These are phyloP conservation scores for Eucalyptus regnans DNA, from an alignment of 345 rosid species.

Conservation along the genomic window DNA sequence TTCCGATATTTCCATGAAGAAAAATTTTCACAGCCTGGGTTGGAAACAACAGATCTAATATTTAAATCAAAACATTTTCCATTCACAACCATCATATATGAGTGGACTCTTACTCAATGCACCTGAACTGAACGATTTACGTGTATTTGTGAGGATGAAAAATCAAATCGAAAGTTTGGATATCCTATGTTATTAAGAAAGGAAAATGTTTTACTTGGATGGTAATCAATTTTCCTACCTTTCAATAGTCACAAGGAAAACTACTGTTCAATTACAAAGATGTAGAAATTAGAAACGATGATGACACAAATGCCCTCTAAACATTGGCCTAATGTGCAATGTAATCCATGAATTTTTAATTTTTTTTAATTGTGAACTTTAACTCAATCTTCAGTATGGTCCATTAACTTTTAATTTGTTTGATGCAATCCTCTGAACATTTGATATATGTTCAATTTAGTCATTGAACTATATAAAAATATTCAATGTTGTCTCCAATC, in stretches of 20 bases:
- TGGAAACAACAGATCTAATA: neutral
- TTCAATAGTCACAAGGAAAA: neutral
- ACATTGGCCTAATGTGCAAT: too few relatives aligned
- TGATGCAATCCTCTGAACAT: neutral
- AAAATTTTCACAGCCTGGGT: neutral
- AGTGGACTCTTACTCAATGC: neutral
- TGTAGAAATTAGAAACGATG: neutral
- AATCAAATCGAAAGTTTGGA: neutral
- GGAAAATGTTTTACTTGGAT: neutral
- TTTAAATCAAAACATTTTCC: neutral
- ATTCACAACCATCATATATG: neutral
- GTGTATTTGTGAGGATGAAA: neutral
- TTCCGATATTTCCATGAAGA: neutral
- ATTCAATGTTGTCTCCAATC: neutral
- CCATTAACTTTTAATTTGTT: too few relatives aligned
- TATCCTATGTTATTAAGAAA: neutral
- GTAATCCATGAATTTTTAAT: too few relatives aligned
- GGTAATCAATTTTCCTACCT: neutral
- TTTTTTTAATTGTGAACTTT: too few relatives aligned
- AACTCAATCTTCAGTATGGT: too few relatives aligned
- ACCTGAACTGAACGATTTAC: neutral
- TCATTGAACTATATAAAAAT: neutral
- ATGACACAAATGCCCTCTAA: neutral
- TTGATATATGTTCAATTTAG: too few relatives aligned
- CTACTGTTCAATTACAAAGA: neutral